Evolutionary conservation across 768 basidiomycete genomes (phyloP).

Genomic region (Psilocybe sp.): DNA sequence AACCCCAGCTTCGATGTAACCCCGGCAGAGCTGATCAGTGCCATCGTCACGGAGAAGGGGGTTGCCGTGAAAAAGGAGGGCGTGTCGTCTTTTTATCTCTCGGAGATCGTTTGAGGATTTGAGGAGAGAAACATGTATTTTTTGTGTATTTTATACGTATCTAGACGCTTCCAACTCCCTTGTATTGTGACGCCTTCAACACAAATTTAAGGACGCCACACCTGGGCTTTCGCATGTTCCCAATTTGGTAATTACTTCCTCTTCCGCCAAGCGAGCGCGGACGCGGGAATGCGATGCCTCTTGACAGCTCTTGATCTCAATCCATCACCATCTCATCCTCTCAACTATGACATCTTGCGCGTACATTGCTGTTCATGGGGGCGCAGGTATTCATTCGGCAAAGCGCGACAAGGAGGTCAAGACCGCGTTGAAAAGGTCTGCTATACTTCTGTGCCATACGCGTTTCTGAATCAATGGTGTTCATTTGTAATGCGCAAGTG

Average conservation of each 20-base stretch:
- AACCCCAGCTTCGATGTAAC: constrained; percentile 98
- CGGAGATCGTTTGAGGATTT: constrained; percentile 41
- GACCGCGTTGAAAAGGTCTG: constrained; percentile 53
- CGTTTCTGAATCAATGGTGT: background rate
- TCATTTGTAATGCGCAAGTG: background rate
- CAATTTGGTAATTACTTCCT: too few relatives aligned
- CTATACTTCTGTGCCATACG: background rate
- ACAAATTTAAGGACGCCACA: too few relatives aligned
- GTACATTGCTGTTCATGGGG: constrained; percentile 71
- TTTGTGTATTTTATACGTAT: background rate
- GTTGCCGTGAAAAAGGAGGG: constrained; percentile 74
- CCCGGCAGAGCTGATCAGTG: constrained; percentile 89
- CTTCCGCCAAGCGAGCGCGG: too few relatives aligned
- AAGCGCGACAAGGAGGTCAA: constrained; percentile 51
- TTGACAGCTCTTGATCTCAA: constrained; percentile 5
- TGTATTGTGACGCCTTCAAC: too few relatives aligned
- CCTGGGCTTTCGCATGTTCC: too few relatives aligned
- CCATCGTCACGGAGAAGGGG: constrained; percentile 93
- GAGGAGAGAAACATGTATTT: background rate
- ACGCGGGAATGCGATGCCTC: too few relatives aligned
- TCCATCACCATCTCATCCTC: background rate
- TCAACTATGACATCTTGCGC: constrained; percentile 15
- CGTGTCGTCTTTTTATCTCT: constrained; percentile 59
- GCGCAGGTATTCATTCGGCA: constrained; percentile 65
- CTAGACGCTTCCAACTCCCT: too few relatives aligned